Evolutionary conservation across 495 filamentous ascomycete genomes (phyloP).

Genomic region (Thermochaetoides thermophila): DNA sequence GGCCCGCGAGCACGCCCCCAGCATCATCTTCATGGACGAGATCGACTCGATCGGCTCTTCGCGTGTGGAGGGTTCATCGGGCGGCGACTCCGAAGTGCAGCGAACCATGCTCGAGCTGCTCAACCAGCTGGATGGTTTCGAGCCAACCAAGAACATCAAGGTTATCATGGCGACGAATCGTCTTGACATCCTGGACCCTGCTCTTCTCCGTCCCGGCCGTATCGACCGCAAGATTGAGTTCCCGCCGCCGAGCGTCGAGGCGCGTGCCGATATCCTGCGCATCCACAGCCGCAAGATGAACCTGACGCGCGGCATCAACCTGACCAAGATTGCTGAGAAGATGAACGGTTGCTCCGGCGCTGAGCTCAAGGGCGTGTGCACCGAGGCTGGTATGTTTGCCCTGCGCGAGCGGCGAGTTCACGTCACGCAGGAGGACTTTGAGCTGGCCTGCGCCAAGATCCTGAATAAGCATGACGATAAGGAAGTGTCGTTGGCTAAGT

Average conservation of each 20-base stretch:
- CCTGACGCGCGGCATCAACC: constrained; percentile 90
- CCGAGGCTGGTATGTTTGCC: constrained; percentile 95
- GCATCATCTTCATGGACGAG: constrained; percentile 99
- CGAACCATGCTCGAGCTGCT: constrained; percentile 97
- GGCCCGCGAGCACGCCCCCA: constrained; percentile 96
- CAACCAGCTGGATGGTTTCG: constrained; percentile 97
- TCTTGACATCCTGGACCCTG: constrained; percentile 91
- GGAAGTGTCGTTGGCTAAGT: constrained; percentile 42
- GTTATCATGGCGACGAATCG: constrained; percentile 99
- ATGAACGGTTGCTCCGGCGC: constrained; percentile 98
- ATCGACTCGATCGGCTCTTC: constrained; percentile 98
- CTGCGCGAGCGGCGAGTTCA: constrained; percentile 89
- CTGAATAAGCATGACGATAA: constrained; percentile 99
- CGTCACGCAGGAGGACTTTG: constrained; percentile 98
- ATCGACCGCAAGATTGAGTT: constrained; percentile 99
- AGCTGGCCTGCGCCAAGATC: constrained; percentile 96
- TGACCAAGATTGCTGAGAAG: constrained; percentile 97
- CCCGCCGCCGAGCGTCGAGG: constrained; percentile 92
- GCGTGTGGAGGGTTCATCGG: constrained; percentile 85
- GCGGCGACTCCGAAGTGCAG: constrained; percentile 97
- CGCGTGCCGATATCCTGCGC: constrained; percentile 89
- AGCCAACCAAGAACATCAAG: constrained; percentile 99
- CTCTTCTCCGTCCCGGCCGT: constrained; percentile 80
- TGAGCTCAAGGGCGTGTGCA: constrained; percentile 94
- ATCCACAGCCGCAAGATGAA: constrained; percentile 98